These are phyloP conservation scores for Cordyceps javanica DNA, from an alignment of 2,329 filamentous ascomycete species.

Conservation along the genomic window DNA sequence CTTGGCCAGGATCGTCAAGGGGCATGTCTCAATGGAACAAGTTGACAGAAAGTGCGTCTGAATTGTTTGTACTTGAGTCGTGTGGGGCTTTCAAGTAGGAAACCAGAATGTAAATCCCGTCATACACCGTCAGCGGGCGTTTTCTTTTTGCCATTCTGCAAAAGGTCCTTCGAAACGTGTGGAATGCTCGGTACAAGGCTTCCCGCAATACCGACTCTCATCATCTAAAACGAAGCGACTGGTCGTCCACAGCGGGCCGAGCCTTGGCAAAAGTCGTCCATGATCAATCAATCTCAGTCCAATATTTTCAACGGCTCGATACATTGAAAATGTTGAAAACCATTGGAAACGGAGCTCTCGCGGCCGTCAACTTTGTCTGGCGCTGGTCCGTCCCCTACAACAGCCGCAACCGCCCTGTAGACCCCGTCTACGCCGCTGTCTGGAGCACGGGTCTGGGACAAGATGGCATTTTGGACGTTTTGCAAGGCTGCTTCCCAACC, in stretches of 20 bases:
- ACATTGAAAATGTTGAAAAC: background rate
- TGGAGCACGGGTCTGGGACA: constrained; percentile 11
- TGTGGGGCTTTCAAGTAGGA: background rate
- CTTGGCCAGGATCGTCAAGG: background rate
- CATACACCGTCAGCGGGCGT: background rate
- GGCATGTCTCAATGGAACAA: constrained; percentile 7
- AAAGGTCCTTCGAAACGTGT: background rate
- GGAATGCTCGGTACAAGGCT: background rate
- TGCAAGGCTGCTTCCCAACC: constrained; percentile 10
- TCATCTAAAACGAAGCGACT: constrained; percentile 1
- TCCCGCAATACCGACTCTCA: background rate
- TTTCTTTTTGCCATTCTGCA: background rate
- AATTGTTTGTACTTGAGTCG: background rate
- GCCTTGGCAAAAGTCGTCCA: background rate
- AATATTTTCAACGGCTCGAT: background rate
- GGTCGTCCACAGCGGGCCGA: background rate
- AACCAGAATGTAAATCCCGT: background rate
- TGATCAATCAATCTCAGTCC: background rate
- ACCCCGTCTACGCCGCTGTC: constrained; percentile 14
- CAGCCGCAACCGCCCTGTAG: constrained; percentile 15
- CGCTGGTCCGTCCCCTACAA: constrained; percentile 18
- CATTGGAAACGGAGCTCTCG: background rate
- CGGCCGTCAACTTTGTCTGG: constrained; percentile 14
- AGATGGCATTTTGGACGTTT: background rate
- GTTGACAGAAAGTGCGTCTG: background rate